Percentiles rank a stretch among this genome's conserved stretches.
These are phyloP conservation scores for Durotheca rogersii DNA, from an alignment of 495 filamentous ascomycete genomes.

Conservation along the genomic window DNA sequence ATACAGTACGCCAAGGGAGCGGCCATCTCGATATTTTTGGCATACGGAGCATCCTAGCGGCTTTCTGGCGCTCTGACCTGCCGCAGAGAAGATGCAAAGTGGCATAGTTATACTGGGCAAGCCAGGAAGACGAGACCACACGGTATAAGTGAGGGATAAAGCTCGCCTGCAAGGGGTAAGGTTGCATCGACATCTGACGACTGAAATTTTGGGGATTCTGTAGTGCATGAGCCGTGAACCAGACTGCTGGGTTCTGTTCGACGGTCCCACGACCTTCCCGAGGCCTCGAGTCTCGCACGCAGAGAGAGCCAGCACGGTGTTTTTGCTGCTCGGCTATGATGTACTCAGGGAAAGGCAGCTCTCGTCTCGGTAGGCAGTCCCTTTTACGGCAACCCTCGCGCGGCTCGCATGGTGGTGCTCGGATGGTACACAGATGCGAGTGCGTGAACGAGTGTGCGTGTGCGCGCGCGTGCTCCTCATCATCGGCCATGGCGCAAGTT, in stretches of 20 bases:
- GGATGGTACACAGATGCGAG: conserved; percentile 15
- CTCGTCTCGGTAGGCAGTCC: conserved; percentile 6
- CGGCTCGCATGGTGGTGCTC: background rate
- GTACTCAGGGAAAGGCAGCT: background rate
- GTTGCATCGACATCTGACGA: conserved; percentile 19
- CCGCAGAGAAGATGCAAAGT: conserved; percentile 14
- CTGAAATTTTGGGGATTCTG: conserved; percentile 9
- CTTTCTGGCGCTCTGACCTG: background rate
- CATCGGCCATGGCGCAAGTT: too few relatives aligned
- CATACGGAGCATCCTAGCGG: too few relatives aligned
- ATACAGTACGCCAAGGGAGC: conserved; percentile 8
- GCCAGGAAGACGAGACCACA: conserved; percentile 7
- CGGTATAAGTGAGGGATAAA: conserved; percentile 13
- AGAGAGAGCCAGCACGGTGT: background rate
- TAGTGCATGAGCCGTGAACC: conserved; percentile 25
- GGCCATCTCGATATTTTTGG: too few relatives aligned
- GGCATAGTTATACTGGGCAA: conserved; percentile 10
- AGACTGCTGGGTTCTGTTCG: conserved; percentile 19
- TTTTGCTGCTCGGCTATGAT: conserved; percentile 3
- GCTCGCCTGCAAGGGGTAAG: conserved; percentile 21
- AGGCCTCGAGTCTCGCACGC: background rate
- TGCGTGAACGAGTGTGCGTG: too few relatives aligned
- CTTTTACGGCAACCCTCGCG: background rate
- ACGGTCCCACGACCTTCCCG: conserved; percentile 17
- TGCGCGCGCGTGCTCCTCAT: too few relatives aligned